A percentile compares a stretch with the other conserved stretches of the same genome.
Evolutionary conservation across 768 basidiomycete species (phyloP).

Genomic region (Chalciporus chontae): DNA sequence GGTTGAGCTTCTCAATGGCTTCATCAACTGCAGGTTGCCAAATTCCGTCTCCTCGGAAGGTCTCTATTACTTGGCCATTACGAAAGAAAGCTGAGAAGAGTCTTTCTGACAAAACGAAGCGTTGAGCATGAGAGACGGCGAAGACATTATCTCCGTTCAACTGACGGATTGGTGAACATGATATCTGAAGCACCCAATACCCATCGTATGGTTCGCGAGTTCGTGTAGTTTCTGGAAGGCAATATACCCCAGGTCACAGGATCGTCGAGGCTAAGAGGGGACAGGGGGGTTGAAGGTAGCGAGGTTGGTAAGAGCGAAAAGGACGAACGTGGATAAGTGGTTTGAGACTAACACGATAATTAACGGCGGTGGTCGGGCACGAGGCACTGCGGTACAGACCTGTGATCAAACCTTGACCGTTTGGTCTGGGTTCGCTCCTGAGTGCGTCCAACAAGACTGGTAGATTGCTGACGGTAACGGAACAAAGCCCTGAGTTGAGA

Average conservation of each 20-base stretch:
- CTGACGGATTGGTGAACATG: constrained; percentile 91
- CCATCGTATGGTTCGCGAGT: constrained; percentile 72
- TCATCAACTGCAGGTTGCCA: constrained; percentile 82
- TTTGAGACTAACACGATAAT: constrained; percentile 64
- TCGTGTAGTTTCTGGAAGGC: constrained; percentile 59
- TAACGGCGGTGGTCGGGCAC: constrained; percentile 2
- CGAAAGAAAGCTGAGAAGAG: constrained; percentile 82
- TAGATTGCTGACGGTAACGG: constrained; percentile 69
- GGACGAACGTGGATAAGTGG: constrained; percentile 84
- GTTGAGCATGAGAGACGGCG: constrained; percentile 10
- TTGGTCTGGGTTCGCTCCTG: constrained; percentile 39
- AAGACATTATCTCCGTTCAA: constrained; percentile 8
- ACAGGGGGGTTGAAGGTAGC: constrained; percentile 6
- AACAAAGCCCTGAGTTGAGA: constrained; percentile 61
- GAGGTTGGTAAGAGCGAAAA: background rate
- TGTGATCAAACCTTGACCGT: constrained; percentile 68
- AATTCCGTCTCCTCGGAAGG: constrained; percentile 85
- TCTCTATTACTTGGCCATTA: constrained; percentile 88
- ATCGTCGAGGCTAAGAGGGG: constrained; percentile 63
- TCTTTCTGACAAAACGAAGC: constrained; percentile 43
- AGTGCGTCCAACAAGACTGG: constrained; percentile 62
- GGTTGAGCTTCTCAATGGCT: constrained; percentile 77
- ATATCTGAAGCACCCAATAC: constrained; percentile 90
- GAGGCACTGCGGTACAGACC: constrained; percentile 40
- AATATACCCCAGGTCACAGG: constrained; percentile 87